These are phyloP conservation scores for Cladosporium oxysporum DNA, from an alignment of 2,329 filamentous ascomycete genomes.

Conservation along the genomic window DNA sequence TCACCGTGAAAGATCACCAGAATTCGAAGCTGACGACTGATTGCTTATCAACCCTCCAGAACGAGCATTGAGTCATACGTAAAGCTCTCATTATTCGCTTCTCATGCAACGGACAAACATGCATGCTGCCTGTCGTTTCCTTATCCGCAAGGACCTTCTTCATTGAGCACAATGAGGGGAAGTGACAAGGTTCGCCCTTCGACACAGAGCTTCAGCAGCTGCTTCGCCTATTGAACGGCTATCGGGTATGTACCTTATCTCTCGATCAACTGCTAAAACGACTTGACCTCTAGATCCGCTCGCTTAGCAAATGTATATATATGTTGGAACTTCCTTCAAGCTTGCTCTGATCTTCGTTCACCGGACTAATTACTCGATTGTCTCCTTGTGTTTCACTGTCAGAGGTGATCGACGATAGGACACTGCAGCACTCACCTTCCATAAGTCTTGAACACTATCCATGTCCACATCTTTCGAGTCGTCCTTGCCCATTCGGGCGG, in stretches of 20 bases:
- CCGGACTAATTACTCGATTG: not conserved
- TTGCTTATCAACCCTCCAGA: not conserved
- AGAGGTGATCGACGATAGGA: not conserved
- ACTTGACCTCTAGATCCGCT: not conserved
- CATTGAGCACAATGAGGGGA: conserved; percentile 5
- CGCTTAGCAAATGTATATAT: not conserved
- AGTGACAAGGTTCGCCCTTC: not conserved
- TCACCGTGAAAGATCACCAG: not conserved
- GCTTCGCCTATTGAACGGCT: not conserved
- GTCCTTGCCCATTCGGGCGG: conserved; percentile 29
- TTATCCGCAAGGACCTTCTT: conserved; percentile 5
- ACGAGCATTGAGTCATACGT: not conserved
- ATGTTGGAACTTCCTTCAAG: not conserved
- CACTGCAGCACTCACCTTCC: too few species aligned
- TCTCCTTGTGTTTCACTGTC: not conserved
- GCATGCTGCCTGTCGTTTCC: not conserved
- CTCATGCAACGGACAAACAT: not conserved
- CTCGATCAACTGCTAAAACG: not conserved
- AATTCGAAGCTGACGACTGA: not conserved
- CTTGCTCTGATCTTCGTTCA: not conserved
- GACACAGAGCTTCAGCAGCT: not conserved
- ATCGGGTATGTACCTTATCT: not conserved
- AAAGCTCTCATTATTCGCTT: not conserved
- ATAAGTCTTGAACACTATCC: not conserved
- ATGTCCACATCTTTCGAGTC: conserved; percentile 22